Base-by-base conservation (phyloP, 2,329 filamentous ascomycete genomes). In the Curvularia sp. region DNA sequence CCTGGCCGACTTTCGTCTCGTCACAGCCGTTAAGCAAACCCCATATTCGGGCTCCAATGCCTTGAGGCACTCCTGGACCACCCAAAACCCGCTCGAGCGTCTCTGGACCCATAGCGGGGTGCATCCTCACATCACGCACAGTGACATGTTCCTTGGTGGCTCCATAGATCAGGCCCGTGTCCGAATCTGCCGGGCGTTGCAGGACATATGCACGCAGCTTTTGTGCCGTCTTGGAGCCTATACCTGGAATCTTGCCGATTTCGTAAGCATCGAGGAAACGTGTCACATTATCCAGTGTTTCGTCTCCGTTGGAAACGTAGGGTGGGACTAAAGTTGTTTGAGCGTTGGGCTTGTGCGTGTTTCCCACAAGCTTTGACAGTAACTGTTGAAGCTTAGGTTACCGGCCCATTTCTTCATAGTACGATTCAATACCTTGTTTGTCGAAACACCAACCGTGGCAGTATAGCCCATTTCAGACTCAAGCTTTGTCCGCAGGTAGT, bases 361-460 rank as follows among this genome's bases (percentile, higher is more conserved):
- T 90, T 12, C 94, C 94, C 9, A 88, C 91, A 13, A 98, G 83
- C 76, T 98, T 98, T 58, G 91, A 88, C 10, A 97, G 82, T 5
- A 94, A 77, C 76, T 26, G 6, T 26, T 26, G 4, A 6, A 26
- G 24, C 6, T 26, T 26, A 26, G 24, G 24, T 26, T 26, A 26
- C 24, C 24, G 24, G 4, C 24, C 24, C 6, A 6, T 26, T 26
- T 26, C 24, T 26, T 26, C 24, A 26, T 26, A 26, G 24, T 26
- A 6, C 24, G 24, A 26, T 26, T 6, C 24, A 26, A 26, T 26
- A 26, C 24, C 24, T 98, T 98, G 70, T 89, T 94, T 0, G 92
- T 96, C 2, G 93, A 89, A 22, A 98, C 87, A 4, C 94, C 94
- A 42, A 91, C 93, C 0, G 93, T 94, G 28, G 90, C 90, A 0